Evolutionary conservation across 257 asterid genomes (phyloP).

Genomic region (Rhazya stricta): DNA sequence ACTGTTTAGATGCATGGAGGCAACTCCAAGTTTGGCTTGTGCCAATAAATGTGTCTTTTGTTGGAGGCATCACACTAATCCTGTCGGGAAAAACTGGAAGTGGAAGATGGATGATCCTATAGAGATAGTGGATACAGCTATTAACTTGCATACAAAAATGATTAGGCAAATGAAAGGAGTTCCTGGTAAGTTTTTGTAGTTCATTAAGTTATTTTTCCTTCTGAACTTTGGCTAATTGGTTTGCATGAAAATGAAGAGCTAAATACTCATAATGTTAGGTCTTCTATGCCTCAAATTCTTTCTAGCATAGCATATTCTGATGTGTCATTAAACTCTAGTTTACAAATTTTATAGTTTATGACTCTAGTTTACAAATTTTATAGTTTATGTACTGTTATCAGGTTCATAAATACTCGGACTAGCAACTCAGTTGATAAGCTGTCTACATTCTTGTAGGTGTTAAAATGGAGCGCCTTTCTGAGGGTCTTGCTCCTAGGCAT

Average conservation of each 20-base stretch:
- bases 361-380: not conserved
- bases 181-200: constrained; percentile 53
- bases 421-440: constrained; percentile 12
- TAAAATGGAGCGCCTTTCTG: constrained; percentile 69
- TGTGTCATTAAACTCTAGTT: not conserved
- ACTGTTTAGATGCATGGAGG: constrained; percentile 88
- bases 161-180: constrained; percentile 98
- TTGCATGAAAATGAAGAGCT: not conserved
- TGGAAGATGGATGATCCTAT: constrained; percentile 99
- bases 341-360: not conserved
- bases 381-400: not conserved
- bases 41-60: constrained; percentile 98
- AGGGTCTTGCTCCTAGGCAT: constrained; percentile 95
- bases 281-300: not conserved
- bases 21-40: constrained; percentile 99
- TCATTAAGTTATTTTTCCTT: not conserved
- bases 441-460: constrained; percentile 59
- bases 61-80: constrained; percentile 99
- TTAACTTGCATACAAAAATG: constrained; percentile 87
- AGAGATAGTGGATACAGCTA: constrained; percentile 80
- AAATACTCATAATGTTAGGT: not conserved
- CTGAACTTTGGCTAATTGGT: not conserved
- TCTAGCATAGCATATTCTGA: not conserved
- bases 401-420: not conserved
- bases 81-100: constrained; percentile 91